phyloP scores from a whole-genome alignment of 2,329 filamentous ascomycete species.

The Diplodia sapinea region DNA sequence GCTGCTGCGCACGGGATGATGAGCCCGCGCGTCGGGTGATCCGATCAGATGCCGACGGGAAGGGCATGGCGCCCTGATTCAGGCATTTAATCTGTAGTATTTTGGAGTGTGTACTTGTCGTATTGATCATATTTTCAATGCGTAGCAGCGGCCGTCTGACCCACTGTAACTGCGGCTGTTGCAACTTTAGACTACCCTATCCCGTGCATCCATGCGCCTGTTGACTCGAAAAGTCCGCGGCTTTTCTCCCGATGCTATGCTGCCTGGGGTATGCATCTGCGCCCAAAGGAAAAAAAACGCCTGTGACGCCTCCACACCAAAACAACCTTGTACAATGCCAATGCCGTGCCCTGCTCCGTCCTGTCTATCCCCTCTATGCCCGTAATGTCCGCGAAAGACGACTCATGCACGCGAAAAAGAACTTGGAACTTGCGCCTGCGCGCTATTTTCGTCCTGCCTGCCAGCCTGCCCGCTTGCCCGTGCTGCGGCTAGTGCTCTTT shows the following conservation, averaged over 20 bases:
- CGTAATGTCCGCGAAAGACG: constrained; percentile 24
- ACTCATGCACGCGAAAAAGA: constrained; percentile 26
- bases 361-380: constrained; percentile 27
- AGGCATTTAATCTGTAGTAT: constrained; percentile 30
- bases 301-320: constrained; percentile 31
- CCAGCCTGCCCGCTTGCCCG: neutral
- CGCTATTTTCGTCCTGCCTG: constrained; percentile 25
- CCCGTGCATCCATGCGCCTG: constrained; percentile 29
- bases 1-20: neutral
- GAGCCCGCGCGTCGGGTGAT: constrained; percentile 17
- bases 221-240: constrained; percentile 29
- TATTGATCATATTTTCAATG: constrained; percentile 30
- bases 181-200: constrained; percentile 28
- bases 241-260: constrained; percentile 31
- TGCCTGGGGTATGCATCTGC: constrained; percentile 29
- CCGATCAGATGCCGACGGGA: constrained; percentile 7
- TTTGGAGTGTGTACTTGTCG: constrained; percentile 25
- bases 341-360: constrained; percentile 26
- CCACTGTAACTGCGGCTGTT: constrained; percentile 30
- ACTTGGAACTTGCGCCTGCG: constrained; percentile 29
- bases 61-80: constrained; percentile 21
- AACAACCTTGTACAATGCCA: constrained; percentile 31
- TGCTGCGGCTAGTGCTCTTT: constrained; percentile 12
- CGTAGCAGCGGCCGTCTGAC: constrained; percentile 30
- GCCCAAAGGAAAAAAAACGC: constrained; percentile 30